Percentiles rank a stretch among this genome's conserved stretches.
Evolutionary conservation across 805 yeast genomes (phyloP).

Genomic region (Maudiozyma barnettii): DNA sequence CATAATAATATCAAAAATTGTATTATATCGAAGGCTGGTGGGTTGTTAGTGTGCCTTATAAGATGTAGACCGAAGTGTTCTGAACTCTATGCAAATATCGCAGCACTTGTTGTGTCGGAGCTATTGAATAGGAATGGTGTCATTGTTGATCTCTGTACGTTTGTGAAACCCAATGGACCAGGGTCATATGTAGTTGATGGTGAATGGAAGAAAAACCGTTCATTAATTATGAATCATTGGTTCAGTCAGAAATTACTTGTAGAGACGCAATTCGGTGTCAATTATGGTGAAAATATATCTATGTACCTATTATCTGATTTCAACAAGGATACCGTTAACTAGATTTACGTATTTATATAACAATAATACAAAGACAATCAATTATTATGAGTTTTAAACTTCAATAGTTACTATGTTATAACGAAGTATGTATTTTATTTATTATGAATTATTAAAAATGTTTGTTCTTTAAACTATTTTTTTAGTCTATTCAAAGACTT

Average conservation of each 20-base stretch:
- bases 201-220: constrained; percentile 72
- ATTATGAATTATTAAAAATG: background rate
- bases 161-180: constrained; percentile 39
- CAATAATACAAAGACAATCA: too few relatives aligned
- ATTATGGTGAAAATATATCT: constrained; percentile 59
- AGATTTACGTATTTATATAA: too few relatives aligned
- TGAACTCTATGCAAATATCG: constrained; percentile 51
- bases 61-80: constrained; percentile 45
- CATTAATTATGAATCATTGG: constrained; percentile 51
- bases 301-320: constrained; percentile 49
- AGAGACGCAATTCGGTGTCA: constrained; percentile 43
- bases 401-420: background rate
- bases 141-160: constrained; percentile 74
- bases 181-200: constrained; percentile 21
- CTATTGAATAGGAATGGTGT: constrained; percentile 75
- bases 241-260: constrained; percentile 37
- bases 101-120: constrained; percentile 73
- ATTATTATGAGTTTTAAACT: background rate
- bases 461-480: background rate
- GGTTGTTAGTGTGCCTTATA: constrained; percentile 64
- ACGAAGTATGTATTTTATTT: background rate
- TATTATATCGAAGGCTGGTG: constrained; percentile 74
- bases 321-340: constrained; percentile 25
- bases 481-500: background rate
- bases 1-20: constrained; percentile 38